Evolutionary conservation across 306 rosid genomes (phyloP).

Genomic region (Phaseolus lunatus): DNA sequence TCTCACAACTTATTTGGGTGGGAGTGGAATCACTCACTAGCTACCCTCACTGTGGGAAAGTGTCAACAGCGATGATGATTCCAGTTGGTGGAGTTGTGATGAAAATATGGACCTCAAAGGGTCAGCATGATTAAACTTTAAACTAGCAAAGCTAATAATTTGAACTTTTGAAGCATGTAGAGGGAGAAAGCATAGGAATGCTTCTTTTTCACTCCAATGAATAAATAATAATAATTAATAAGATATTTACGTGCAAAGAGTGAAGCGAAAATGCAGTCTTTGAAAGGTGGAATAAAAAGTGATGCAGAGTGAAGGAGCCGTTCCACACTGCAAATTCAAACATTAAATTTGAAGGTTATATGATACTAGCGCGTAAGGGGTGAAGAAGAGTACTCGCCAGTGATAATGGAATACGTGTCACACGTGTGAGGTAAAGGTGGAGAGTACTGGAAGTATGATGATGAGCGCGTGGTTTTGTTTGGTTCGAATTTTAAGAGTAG

Average conservation of each 20-base stretch:
- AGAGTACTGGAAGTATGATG: background rate
- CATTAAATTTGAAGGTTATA: background rate
- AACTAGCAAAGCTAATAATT: slow-evolving; percentile 43
- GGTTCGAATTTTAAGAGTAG: background rate
- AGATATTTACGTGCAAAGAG: slow-evolving; percentile 30
- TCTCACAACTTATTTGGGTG: slow-evolving; percentile 15
- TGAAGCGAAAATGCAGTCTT: slow-evolving; percentile 47
- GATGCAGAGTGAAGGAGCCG: slow-evolving; percentile 57
- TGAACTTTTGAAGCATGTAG: slow-evolving; percentile 54
- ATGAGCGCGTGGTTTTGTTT: background rate
- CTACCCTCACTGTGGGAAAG: slow-evolving; percentile 13
- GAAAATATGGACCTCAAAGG: slow-evolving; percentile 45
- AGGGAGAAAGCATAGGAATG: slow-evolving; percentile 30
- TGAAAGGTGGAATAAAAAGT: slow-evolving; percentile 46
- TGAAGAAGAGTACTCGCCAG: slow-evolving; percentile 3
- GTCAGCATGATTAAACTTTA: slow-evolving; percentile 39
- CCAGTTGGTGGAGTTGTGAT: slow-evolving; percentile 41
- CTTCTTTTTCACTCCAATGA: slow-evolving; percentile 44
- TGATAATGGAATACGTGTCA: background rate
- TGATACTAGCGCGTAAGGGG: slow-evolving; percentile 26
- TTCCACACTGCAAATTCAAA: slow-evolving; percentile 48
- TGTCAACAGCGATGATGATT: slow-evolving; percentile 38
- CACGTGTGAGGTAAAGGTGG: background rate
- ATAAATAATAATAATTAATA: slow-evolving; percentile 10
- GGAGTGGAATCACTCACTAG: slow-evolving; percentile 27